These are phyloP conservation scores for Colletotrichum tofieldiae DNA, from an alignment of 2,329 filamentous ascomycete genomes.

Conservation along the genomic window DNA sequence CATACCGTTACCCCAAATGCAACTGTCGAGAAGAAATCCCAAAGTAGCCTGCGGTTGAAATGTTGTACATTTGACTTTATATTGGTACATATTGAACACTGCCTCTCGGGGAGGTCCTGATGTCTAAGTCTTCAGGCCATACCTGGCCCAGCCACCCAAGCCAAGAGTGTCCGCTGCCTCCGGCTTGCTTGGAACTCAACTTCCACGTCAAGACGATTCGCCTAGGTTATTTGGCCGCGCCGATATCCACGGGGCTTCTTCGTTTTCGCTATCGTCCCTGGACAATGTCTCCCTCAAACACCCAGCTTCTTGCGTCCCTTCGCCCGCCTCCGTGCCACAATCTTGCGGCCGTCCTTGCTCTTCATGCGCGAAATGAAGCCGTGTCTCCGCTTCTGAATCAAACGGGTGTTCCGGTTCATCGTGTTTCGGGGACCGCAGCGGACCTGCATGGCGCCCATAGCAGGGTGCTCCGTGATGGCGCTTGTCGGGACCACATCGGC, in stretches of 20 bases:
- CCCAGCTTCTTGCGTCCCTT: constrained; percentile 67
- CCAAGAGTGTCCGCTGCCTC: not conserved
- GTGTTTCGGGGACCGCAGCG: constrained; percentile 73
- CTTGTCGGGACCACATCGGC: constrained; percentile 63
- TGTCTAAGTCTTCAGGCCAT: constrained; percentile 1
- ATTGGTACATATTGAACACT: constrained; percentile 39
- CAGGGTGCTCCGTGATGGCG: constrained; percentile 68
- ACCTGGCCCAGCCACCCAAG: not conserved
- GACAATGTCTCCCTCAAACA: not conserved
- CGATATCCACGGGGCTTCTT: not conserved
- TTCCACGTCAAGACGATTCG: not conserved
- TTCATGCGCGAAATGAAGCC: constrained; percentile 69
- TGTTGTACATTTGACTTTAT: constrained; percentile 39
- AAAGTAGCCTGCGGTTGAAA: not conserved
- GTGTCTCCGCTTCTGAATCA: constrained; percentile 72
- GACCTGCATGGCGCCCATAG: constrained; percentile 66
- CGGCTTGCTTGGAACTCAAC: not conserved
- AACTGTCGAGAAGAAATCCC: not conserved
- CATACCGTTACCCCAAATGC: not conserved
- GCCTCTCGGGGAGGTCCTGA: constrained; percentile 7
- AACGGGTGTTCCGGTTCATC: constrained; percentile 68
- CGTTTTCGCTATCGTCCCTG: not conserved
- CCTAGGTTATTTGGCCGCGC: no score
- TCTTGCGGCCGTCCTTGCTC: constrained; percentile 68
- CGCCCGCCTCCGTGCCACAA: constrained; percentile 64